Base-by-base conservation (phyloP, 140 eudicot species). In the Bidens hawaiensis region DNA sequence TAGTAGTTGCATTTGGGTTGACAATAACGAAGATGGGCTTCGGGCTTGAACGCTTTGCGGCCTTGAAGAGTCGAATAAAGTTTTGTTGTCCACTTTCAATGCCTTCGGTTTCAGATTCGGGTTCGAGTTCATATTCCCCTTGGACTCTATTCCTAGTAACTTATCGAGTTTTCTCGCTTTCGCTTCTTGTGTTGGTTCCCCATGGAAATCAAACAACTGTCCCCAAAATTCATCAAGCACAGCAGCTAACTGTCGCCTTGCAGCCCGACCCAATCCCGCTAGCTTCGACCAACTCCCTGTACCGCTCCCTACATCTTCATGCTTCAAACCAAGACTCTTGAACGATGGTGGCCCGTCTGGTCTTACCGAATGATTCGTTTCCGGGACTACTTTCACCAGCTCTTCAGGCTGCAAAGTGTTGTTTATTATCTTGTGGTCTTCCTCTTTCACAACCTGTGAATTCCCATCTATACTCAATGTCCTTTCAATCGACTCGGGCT, bases 221-320 rank as follows among this genome's bases (percentile, higher is more conserved):
- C 94, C 99, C 99, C 96, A 93, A 65, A 93, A 93, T 19, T 93
- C 96, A 71, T 93, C 95, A 48, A 93, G 96, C 60, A 73, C 69
- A 11, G 78, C 85, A 64, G 99, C 83, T 60, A 93, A 70, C 40
- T 88, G 95, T n/a, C 95, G 93, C 71, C 96, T 81, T 33, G 88
- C 99, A 56, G 95, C 95, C 22, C 94, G 95, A 15, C 87, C 96
- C 72, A 82, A 71, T 50, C 96, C 96, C 1, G 95, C 85, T 27
- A 88, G 60, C 79, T 82, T 78, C 12, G 99, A 83, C 36, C 85
- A 88, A 64, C 96, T 93, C 61, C 95, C 99, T 1, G 89, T 31
- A 9, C 95, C 89, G 26, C 89, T 81, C 10, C 96, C 95, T 9
- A 75, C 36, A 54, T 93, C 96, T 17, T 93, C 96, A 31, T 42